Base-by-base conservation (phyloP, 179 eudicot genomes). In the Dionaea muscipula region DNA sequence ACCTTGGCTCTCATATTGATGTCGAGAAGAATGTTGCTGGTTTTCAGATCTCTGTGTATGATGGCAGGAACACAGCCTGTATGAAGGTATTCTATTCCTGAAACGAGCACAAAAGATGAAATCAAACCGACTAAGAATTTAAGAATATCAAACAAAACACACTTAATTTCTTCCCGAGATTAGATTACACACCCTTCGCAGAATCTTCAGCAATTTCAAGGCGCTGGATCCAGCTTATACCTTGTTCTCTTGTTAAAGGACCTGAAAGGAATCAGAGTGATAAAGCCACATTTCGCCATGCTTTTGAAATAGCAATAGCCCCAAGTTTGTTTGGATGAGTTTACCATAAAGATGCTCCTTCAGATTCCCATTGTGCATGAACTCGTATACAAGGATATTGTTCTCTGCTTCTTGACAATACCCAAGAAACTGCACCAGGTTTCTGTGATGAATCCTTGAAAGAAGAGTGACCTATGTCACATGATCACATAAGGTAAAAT, bases 121-220 rank as follows among this genome's bases (percentile, higher is more conserved):
- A n/a, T n/a, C n/a, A n/a, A n/a, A n/a, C n/a, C n/a, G n/a, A n/a
- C n/a, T n/a, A n/a, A n/a, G n/a, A n/a, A n/a, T n/a, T n/a, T n/a
- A n/a, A n/a, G n/a, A n/a, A n/a, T n/a, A n/a, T n/a, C n/a, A n/a
- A n/a, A n/a, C n/a, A 28, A 28, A 28, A 28, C 35, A 28, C 35
- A 28, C 8, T 28, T 8, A n/a, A n/a, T n/a, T n/a, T n/a, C n/a
- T n/a, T n/a, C n/a, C n/a, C n/a, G n/a, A n/a, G n/a, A n/a, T n/a
- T n/a, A n/a, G n/a, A 3, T 59, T 41, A 71, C 72, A 61, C 60
- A 90, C 97, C 97, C 87, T 75, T 86, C 45, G 85, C 97, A 59
- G 97, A 78, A 73, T 86, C 97, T 76, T 86, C 97, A 50, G 97
- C 97, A 68, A 90, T 80, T 81, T 86, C 87, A 65, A 90, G 97